Evolutionary conservation across 2,329 filamentous ascomycete species (phyloP).

Genomic region (Colletotrichum viniferum): DNA sequence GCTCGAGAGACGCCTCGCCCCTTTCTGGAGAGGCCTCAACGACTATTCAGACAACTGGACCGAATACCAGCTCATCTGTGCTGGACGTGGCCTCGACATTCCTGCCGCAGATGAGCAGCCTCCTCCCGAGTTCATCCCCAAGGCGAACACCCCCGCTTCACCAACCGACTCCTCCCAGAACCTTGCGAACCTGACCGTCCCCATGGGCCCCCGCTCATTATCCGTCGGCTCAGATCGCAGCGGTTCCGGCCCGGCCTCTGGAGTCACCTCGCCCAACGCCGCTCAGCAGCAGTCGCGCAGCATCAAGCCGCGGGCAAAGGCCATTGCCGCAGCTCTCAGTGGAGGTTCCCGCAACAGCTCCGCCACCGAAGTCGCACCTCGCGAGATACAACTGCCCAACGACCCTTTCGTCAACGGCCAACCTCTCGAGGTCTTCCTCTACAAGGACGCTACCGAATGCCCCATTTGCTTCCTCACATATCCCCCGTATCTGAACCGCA

Average conservation of each 20-base stretch:
- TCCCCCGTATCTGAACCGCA: constrained; percentile 91
- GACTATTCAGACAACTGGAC: constrained; percentile 90
- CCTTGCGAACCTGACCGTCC: constrained; percentile 76
- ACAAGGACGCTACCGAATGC: constrained; percentile 89
- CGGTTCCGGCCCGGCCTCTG: constrained; percentile 59
- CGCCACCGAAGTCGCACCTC: constrained; percentile 72
- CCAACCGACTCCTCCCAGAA: constrained; percentile 62
- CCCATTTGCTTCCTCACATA: constrained; percentile 98
- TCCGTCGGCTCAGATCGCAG: constrained; percentile 77
- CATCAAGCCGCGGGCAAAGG: constrained; percentile 85
- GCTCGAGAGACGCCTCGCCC: constrained; percentile 91
- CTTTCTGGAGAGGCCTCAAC: constrained; percentile 93
- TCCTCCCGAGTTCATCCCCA: constrained; percentile 65
- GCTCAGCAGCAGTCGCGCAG: constrained; percentile 42
- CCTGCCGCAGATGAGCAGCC: constrained; percentile 85
- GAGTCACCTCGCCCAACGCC: constrained; percentile 59
- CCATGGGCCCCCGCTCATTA: constrained; percentile 77
- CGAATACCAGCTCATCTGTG: constrained; percentile 93
- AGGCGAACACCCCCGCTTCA: constrained; percentile 47
- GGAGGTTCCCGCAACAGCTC: constrained; percentile 75
- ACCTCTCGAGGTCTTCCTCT: constrained; percentile 87
- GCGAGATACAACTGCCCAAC: constrained; percentile 78
- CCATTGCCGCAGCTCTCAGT: constrained; percentile 80
- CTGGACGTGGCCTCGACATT: constrained; percentile 81
- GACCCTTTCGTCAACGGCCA: constrained; percentile 95